phyloP scores from a whole-genome alignment of 345 rosid species.

The Lumnitzera racemosa region DNA sequence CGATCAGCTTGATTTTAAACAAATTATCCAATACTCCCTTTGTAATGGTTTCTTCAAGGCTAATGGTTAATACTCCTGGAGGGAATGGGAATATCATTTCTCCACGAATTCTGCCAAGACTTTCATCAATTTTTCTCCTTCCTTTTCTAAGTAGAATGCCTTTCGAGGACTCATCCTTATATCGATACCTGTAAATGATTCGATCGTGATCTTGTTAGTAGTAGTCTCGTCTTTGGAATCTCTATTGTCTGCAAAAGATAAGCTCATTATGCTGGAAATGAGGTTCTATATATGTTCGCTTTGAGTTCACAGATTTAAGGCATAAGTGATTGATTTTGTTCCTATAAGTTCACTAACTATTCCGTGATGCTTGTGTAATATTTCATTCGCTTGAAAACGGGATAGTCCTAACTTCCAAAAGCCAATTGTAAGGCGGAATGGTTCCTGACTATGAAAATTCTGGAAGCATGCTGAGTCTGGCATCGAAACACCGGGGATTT shows the following conservation, averaged over 20 bases:
- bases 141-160: conserved; percentile 40
- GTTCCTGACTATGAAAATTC: conserved; percentile 31
- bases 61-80: conserved; percentile 43
- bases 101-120: conserved; percentile 39
- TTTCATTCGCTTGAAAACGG: conserved; percentile 49
- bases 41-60: conserved; percentile 45
- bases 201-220: conserved; percentile 4
- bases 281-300: conserved; percentile 33
- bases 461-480: conserved; percentile 21
- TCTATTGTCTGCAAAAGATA: conserved; percentile 14
- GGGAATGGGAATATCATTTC: conserved; percentile 59
- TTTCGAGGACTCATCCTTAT: conserved; percentile 44
- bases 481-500: conserved; percentile 28
- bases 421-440: conserved; percentile 45
- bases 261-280: conserved; percentile 25
- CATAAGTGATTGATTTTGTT: conserved; percentile 29
- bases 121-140: conserved; percentile 26
- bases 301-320: conserved; percentile 43
- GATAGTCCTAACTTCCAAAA: conserved; percentile 35
- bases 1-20: conserved; percentile 25
- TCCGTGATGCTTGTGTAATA: conserved; percentile 22
- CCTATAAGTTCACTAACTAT: conserved; percentile 45
- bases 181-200: conserved; percentile 27
- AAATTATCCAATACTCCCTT: conserved; percentile 34
- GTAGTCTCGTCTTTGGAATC: not conserved